A percentile compares a stretch with the other conserved stretches of the same genome.
Evolutionary conservation across 768 basidiomycete species (phyloP).

Genomic region (Hericium alpestre): DNA sequence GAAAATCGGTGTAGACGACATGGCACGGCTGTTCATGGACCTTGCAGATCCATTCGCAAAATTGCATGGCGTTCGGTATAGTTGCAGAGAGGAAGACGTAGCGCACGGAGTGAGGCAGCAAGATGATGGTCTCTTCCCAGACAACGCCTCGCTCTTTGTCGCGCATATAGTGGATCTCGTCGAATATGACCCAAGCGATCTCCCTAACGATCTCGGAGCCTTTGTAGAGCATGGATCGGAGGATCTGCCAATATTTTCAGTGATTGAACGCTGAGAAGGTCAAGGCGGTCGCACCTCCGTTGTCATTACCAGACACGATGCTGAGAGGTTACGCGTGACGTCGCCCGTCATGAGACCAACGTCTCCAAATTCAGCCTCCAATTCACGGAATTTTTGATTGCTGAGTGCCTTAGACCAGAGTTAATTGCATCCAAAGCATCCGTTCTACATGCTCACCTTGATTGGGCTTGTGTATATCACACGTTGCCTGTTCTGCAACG

Average conservation of each 20-base stretch:
- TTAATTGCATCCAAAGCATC: background rate
- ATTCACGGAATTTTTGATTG: slow-evolving; percentile 98
- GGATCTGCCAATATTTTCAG: slow-evolving; percentile 49
- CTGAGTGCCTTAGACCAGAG: slow-evolving; percentile 64
- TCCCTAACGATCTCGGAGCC: slow-evolving; percentile 99
- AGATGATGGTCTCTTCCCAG: slow-evolving; percentile 98
- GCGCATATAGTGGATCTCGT: slow-evolving; percentile 99
- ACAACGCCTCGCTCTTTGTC: slow-evolving; percentile 99
- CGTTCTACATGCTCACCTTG: slow-evolving; percentile 49
- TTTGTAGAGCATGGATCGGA: slow-evolving; percentile 96
- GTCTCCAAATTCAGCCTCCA: slow-evolving; percentile 96
- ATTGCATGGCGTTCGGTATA: slow-evolving; percentile 99
- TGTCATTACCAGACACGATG: slow-evolving; percentile 97
- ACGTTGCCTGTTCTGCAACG: slow-evolving; percentile 84
- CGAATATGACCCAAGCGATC: slow-evolving; percentile 99
- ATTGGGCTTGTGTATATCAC: slow-evolving; percentile 99
- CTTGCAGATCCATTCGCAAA: slow-evolving; percentile 97
- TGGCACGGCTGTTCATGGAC: slow-evolving; percentile 97
- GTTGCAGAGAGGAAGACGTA: slow-evolving; percentile 99
- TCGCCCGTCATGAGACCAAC: slow-evolving; percentile 99
- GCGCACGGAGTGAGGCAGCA: slow-evolving; percentile 90
- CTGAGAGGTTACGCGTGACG: slow-evolving; percentile 95
- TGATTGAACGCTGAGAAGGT: background rate
- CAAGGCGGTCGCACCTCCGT: slow-evolving; percentile 61
- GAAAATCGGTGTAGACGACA: slow-evolving; percentile 98